Conservation (phyloP, 345 rosid species). For the Draba incana region DNA sequence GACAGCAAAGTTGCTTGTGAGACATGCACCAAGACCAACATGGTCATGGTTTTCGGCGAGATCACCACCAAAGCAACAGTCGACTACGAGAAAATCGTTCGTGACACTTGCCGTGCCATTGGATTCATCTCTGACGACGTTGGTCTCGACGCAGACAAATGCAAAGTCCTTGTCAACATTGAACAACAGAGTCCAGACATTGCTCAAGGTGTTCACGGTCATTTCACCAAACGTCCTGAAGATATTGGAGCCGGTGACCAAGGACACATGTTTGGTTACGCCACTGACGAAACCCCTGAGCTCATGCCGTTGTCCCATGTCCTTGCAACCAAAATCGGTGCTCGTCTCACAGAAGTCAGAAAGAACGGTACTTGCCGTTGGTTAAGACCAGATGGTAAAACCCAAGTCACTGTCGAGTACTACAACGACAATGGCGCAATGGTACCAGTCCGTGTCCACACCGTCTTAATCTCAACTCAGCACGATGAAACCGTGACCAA, state of each 20-base stretch:
- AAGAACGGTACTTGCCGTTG: slow-evolving; percentile 49
- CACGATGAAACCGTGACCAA: slow-evolving; percentile 48
- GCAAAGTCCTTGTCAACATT: slow-evolving; percentile 46
- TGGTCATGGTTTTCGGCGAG: slow-evolving; percentile 49
- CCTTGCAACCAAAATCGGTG: slow-evolving; percentile 48
- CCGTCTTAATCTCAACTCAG: slow-evolving; percentile 46
- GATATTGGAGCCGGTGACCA: slow-evolving; percentile 51
- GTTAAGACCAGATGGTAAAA: slow-evolving; percentile 47
- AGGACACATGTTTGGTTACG: slow-evolving; percentile 46
- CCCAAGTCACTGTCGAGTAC: slow-evolving; percentile 50
- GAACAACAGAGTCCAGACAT: slow-evolving; percentile 78
- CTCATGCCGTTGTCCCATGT: slow-evolving; percentile 47
- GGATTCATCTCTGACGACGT: slow-evolving; percentile 47
- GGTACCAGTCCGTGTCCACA: slow-evolving; percentile 49
- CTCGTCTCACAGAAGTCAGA: slow-evolving; percentile 43
- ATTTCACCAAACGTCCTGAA: slow-evolving; percentile 45
- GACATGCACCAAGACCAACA: slow-evolving; percentile 47
- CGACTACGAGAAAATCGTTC: slow-evolving; percentile 47
- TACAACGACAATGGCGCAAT: slow-evolving; percentile 44
- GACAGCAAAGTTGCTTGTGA: slow-evolving; percentile 51
- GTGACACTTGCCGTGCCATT: slow-evolving; percentile 49
- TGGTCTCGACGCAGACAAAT: slow-evolving; percentile 49
- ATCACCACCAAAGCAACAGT: slow-evolving; percentile 46
- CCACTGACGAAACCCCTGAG: slow-evolving; percentile 47
- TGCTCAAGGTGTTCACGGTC: slow-evolving; percentile 50